Conservation (phyloP, 2,329 filamentous ascomycete species). For the Trichoderma semiorbis region DNA sequence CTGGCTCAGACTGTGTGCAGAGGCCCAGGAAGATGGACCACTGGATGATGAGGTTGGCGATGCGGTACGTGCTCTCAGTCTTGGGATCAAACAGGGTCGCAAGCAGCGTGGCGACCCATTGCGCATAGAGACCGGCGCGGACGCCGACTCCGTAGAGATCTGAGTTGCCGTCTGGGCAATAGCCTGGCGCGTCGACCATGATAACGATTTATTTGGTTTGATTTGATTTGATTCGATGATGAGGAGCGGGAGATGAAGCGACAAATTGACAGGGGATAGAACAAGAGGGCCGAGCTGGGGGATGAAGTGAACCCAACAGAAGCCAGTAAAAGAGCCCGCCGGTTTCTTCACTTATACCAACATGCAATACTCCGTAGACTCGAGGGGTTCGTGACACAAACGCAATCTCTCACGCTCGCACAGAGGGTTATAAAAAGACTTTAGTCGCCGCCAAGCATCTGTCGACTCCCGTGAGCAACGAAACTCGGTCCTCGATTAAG, state of each 20-base stretch:
- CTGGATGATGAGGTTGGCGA: conserved; percentile 32
- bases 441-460: neutral
- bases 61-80: conserved; percentile 24
- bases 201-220: neutral
- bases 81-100: conserved; percentile 24
- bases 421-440: neutral
- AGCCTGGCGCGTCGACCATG: neutral
- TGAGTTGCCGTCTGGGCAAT: conserved; percentile 22
- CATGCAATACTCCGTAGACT: neutral
- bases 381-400: neutral
- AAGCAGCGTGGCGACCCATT: conserved; percentile 26
- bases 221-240: neutral
- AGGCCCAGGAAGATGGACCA: conserved; percentile 29
- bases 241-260: neutral
- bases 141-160: conserved; percentile 31
- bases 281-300: neutral
- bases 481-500: neutral
- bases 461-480: neutral
- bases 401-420: neutral
- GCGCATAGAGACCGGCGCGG: conserved; percentile 27
- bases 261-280: neutral
- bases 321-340: neutral
- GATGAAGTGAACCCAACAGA: neutral
- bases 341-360: neutral
- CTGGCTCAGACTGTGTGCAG: conserved; percentile 25